Evolutionary conservation across 371 early-diverging fungal species (phyloP), one percentile per base, ranked within the genome.

Genomic region (Dipsacomyces acuminosporus): DNA sequence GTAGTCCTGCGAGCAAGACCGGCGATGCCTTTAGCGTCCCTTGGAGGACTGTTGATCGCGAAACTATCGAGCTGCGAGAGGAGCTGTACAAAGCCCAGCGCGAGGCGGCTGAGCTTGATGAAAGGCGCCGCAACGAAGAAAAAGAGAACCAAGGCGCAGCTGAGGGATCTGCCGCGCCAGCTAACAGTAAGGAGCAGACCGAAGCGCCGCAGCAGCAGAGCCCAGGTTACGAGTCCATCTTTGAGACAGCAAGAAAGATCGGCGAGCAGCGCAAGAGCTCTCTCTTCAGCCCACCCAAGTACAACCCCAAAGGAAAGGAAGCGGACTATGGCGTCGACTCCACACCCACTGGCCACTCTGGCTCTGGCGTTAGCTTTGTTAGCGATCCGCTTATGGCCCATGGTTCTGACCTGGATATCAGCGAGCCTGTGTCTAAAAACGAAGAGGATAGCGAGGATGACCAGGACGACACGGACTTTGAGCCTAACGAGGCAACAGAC

Each of bases 11-110:
- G 8, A 19, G 41, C 2, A 26, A 43, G 2, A 18, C 45, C 3
- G 34, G 33, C 26, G 61, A 61, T 44, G 61, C 53, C 17, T 61
- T 66, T 41, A 35, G 44, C 15, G 66, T 61, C 24, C 66, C 66
- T 8, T 66, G 66, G 66, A 24, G 57, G 33, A 56, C 61, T 18
- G 66, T 56, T 1, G 61, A 61, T 48, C 56, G 66, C 45, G 66
- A 66, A 30, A 66, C 61, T 2, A 34, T 50, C 18, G 53, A 56
- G 53, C 51, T 66, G 6, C 61, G 61, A 17, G 61, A 59, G 26
- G 45, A 59, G 47, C 48, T 59, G 24, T 25, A 24, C 14, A 21
- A 18, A 8, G 56, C 54, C 1, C 60, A 55, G 65, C 26, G 30
- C 3, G 33, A 20, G 18, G 58, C 45, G 0, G 41, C 41, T 1